Conservation (phyloP, 2,329 filamentous ascomycete genomes). For the Penicillium sp. region DNA sequence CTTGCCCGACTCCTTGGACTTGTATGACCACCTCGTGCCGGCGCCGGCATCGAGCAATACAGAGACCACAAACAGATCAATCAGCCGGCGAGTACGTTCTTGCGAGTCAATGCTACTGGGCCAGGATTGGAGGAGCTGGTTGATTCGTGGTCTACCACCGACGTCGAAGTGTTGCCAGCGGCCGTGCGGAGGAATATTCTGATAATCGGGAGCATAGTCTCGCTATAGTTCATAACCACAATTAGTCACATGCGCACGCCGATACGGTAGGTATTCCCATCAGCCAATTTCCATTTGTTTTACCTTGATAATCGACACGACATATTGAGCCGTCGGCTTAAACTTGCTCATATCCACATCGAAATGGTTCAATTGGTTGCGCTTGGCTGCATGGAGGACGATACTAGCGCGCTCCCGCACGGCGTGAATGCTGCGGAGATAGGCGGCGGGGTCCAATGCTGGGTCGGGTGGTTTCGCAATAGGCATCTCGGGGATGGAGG, state of each 20-base stretch:
- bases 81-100: slow-evolving; percentile 59
- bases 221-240: slow-evolving; percentile 51
- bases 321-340: slow-evolving; percentile 78
- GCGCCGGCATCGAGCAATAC: slow-evolving; percentile 73
- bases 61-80: slow-evolving; percentile 66
- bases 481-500: slow-evolving; percentile 71
- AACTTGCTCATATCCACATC: slow-evolving; percentile 87
- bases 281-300: neutral
- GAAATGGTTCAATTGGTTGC: slow-evolving; percentile 80
- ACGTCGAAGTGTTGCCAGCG: slow-evolving; percentile 69
- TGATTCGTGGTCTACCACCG: slow-evolving; percentile 58
- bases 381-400: slow-evolving; percentile 74
- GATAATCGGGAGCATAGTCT: slow-evolving; percentile 70
- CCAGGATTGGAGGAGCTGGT: slow-evolving; percentile 56
- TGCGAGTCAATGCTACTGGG: slow-evolving; percentile 51
- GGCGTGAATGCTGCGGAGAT: slow-evolving; percentile 85
- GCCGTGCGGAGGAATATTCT: slow-evolving; percentile 79
- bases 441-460: slow-evolving; percentile 82
- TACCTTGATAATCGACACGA: slow-evolving; percentile 95
- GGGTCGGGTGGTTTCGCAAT: slow-evolving; percentile 87
- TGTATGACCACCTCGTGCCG: slow-evolving; percentile 89
- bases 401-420: slow-evolving; percentile 79
- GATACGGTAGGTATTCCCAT: neutral
- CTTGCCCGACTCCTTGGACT: slow-evolving; percentile 83
- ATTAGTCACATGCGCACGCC: slow-evolving; percentile 7